Evolutionary conservation across 169 alveolate species (phyloP).

Genomic region (Perkinsus chesapeaki): DNA sequence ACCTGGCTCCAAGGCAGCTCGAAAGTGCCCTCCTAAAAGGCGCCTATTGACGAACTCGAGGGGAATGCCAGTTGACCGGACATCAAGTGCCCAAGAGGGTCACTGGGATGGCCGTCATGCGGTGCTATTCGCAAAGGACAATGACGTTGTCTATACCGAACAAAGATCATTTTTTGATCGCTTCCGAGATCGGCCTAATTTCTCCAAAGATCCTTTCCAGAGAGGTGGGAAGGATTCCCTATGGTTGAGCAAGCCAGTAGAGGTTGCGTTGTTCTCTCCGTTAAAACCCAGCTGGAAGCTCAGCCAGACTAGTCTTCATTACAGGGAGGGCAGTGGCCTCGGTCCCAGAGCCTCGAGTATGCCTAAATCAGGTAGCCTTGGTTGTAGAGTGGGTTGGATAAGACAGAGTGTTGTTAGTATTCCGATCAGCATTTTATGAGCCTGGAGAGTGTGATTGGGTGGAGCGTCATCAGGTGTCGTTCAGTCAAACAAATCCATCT

Average conservation of each 20-base stretch:
- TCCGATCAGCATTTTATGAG: background rate
- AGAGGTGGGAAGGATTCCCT: background rate
- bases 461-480: background rate
- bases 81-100: background rate
- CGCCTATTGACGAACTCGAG: background rate
- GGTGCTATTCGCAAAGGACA: background rate
- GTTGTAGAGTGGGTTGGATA: background rate
- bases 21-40: background rate
- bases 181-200: background rate
- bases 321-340: background rate
- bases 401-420: background rate
- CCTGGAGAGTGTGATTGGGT: background rate
- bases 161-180: background rate
- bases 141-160: background rate
- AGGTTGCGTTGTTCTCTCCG: background rate
- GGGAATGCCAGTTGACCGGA: background rate
- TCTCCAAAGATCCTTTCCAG: background rate
- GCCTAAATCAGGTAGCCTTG: background rate
- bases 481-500: background rate
- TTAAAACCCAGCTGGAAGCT: background rate
- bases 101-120: background rate
- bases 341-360: background rate
- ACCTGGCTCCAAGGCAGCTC: background rate
- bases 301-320: background rate
- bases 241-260: background rate